phyloP scores from a whole-genome alignment of 2,329 filamentous ascomycete genomes.

The Aspergillus aculeatinus region DNA sequence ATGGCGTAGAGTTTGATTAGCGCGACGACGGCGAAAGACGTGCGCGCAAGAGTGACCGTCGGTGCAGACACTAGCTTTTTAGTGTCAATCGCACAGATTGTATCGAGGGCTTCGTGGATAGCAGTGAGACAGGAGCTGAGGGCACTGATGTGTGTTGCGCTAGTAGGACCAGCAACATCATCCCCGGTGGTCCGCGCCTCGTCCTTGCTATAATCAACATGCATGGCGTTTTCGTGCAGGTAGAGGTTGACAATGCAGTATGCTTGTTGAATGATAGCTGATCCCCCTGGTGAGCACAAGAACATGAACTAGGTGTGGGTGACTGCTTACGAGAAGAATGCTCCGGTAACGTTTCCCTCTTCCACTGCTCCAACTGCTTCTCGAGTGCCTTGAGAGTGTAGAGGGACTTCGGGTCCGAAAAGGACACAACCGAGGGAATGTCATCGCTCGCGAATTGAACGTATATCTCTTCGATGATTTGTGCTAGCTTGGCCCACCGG shows the following conservation, averaged over 20 bases:
- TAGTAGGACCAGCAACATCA: slow-evolving; percentile 38
- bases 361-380: slow-evolving; percentile 62
- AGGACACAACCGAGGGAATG: slow-evolving; percentile 50
- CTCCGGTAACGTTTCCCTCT: slow-evolving; percentile 53
- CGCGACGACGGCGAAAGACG: slow-evolving; percentile 69
- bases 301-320: neutral
- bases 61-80: slow-evolving; percentile 63
- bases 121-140: slow-evolving; percentile 66
- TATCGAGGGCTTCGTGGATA: slow-evolving; percentile 65
- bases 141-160: slow-evolving; percentile 64
- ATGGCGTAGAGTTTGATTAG: slow-evolving; percentile 73
- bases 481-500: slow-evolving; percentile 59
- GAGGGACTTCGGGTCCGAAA: slow-evolving; percentile 64
- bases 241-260: slow-evolving; percentile 68
- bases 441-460: slow-evolving; percentile 68
- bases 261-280: slow-evolving; percentile 63
- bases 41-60: slow-evolving; percentile 69
- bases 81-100: slow-evolving; percentile 62
- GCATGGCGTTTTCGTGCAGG: slow-evolving; percentile 73
- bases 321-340: slow-evolving; percentile 56
- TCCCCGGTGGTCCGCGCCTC: slow-evolving; percentile 27
- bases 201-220: slow-evolving; percentile 60
- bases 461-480: slow-evolving; percentile 67
- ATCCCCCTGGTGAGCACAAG: slow-evolving; percentile 9
- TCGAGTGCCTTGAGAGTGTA: slow-evolving; percentile 66